Evolutionary conservation across 441 rosid genomes (phyloP), one percentile per base, ranked within the genome.

Genomic region (Populus tomentosa): DNA sequence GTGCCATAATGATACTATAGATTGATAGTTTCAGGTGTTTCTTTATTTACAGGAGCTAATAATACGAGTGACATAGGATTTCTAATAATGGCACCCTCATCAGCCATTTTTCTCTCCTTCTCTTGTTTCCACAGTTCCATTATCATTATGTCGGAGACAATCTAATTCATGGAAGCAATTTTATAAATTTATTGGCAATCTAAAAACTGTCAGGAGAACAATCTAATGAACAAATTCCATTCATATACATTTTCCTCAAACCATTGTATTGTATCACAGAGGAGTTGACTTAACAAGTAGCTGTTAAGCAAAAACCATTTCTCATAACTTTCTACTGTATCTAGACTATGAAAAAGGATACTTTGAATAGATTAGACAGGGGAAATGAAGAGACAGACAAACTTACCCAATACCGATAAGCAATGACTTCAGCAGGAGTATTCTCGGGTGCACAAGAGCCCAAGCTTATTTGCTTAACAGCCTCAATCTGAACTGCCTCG

Each of bases 401-500:
- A 81, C 90, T 81, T 84, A 93, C 99, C 99, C 99, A 93, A 80
- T 95, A 95, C 50, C 99, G 87, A 77, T 88, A 95, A 65, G 99
- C 97, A 80, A 93, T 85, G 81, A 95, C 90, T 87, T 95, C 99
- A 4, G 96, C 97, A 28, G 96, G 96, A 85, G 97, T 88, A 78
- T 92, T 93, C 82, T 88, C 98, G 67, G 91, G 87, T 86, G 86
- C 94, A 83, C 88, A 89, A 82, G 93, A 86, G 23, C 99, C 96
- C 73, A 93, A 77, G 80, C 97, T 95, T 63, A 93, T 92, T 82
- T 95, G 98, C 88, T 95, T 95, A 71, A 95, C 93, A 81, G 98
- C 97, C 80, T 95, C 98, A 75, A 95, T 95, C 82, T 95, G 99
- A 86, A 92, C 86, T 20, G 99, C 98, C 79, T 95, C 99, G 69